Evolutionary conservation across 495 filamentous ascomycete genomes (phyloP).

Genomic region (Penicillium coprophilum): DNA sequence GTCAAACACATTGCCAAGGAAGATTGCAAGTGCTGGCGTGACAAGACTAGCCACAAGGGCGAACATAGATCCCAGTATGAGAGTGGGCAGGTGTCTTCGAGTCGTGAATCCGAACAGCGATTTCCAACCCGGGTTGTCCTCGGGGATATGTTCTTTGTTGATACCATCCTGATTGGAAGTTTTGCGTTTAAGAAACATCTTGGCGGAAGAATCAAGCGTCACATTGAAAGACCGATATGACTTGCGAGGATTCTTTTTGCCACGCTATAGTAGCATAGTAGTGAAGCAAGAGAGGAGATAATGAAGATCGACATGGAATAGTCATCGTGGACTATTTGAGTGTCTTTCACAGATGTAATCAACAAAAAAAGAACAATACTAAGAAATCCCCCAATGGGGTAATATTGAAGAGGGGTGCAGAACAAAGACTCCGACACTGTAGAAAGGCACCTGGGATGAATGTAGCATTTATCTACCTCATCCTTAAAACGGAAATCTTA

Average conservation of each 20-base stretch:
- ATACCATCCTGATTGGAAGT: background rate
- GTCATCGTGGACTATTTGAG: background rate
- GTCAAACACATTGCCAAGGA: conserved; percentile 77
- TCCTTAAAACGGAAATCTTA: background rate
- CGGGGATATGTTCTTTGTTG: background rate
- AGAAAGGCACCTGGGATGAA: conserved; percentile 6
- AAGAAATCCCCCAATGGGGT: conserved; percentile 23
- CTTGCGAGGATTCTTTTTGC: background rate
- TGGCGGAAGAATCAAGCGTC: background rate
- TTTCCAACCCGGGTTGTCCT: conserved; percentile 37
- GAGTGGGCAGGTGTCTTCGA: conserved; percentile 54
- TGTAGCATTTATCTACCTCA: background rate
- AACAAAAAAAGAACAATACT: conserved; percentile 11
- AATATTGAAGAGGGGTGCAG: conserved; percentile 25
- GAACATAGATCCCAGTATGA: conserved; percentile 52
- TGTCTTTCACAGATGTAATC: background rate
- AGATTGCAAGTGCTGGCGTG: conserved; percentile 62
- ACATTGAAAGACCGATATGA: background rate
- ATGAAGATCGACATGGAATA: background rate
- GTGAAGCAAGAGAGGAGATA: background rate
- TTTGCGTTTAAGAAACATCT: conserved; percentile 8
- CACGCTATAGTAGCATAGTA: background rate
- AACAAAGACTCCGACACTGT: conserved; percentile 28
- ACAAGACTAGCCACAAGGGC: conserved; percentile 62
- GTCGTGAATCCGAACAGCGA: conserved; percentile 74